Conservation (phyloP, 2,329 filamentous ascomycete species). For the Mycocentrospora acerina region DNA sequence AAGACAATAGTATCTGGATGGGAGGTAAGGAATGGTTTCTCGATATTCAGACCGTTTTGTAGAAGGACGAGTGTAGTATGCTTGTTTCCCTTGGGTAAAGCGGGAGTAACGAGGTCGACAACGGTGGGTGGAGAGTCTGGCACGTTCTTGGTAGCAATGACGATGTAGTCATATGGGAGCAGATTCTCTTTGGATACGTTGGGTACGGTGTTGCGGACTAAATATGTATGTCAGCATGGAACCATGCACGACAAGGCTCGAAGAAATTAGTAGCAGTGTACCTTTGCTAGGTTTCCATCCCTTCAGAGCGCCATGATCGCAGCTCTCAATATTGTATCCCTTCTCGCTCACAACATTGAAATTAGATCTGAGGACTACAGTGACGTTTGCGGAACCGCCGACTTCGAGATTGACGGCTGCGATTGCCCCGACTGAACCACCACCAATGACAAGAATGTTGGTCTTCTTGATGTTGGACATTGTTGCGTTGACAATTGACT, state of each 20-base stretch:
- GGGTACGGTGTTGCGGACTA: constrained; percentile 54
- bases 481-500: constrained; percentile 5
- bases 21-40: constrained; percentile 52
- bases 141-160: constrained; percentile 61
- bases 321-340: constrained; percentile 58
- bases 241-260: neutral
- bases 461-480: constrained; percentile 34
- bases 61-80: constrained; percentile 58
- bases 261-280: constrained; percentile 18
- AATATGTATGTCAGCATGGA: constrained; percentile 4
- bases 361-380: constrained; percentile 59
- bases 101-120: constrained; percentile 53
- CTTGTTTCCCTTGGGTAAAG: constrained; percentile 48
- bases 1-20: constrained; percentile 58
- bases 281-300: constrained; percentile 52
- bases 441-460: constrained; percentile 56
- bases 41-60: constrained; percentile 67
- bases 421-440: constrained; percentile 59
- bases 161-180: constrained; percentile 55
- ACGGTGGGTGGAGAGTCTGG: constrained; percentile 55
- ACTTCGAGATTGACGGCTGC: constrained; percentile 57
- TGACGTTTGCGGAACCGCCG: constrained; percentile 55
- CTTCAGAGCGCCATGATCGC: constrained; percentile 55
- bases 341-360: constrained; percentile 49
- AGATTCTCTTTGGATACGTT: constrained; percentile 41